Base-by-base conservation (phyloP, 2,329 filamentous ascomycete species). In the Nemania abortiva region DNA sequence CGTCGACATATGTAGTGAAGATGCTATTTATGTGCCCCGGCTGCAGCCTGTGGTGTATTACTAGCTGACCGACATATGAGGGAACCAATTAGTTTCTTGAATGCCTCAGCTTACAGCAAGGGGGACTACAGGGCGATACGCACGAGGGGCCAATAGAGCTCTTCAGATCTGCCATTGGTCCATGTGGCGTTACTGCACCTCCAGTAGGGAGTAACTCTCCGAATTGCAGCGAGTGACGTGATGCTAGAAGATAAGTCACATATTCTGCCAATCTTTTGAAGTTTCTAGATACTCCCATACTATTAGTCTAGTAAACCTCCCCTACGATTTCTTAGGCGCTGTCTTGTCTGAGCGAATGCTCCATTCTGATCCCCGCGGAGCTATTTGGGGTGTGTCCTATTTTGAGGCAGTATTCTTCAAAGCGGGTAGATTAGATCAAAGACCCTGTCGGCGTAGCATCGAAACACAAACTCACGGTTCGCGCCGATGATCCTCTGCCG, bases 21-120 rank as follows among this genome's bases (percentile, higher is more conserved):
- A 72, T 71, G 56, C 74, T 77, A 77, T 77, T 77, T 75, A 54
- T 69, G 73, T 72, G n/a, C 34, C 59, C 58, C 57, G 70, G 70
- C 56, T 66, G 66, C 53, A 34, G 60, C 64, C 45, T 27, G 49
- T 24, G 22, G 39, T 55, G 39, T 55, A 39, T 54, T 39, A 65
- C 50, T 63, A 62, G 68, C 66, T 62, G 65, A 68, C 31, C 56
- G 52, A 64, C 66, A 62, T 71, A 64, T 72, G 70, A 72, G 64
- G 70, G 61, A 54, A 49, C 75, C 75, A 77, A 77, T 76, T 54
- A 76, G 53, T 29, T 9, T 31, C 45, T 61, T 66, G 69, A 67
- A 59, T 53, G 59, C 56, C 45, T 63, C 59, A 68, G 72, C 70
- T 67, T 73, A 59, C 66, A 60, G 65, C 71, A 59, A 70, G 64